Percentiles rank a stretch among this genome's conserved stretches.
Conservation (phyloP, 2,329 filamentous ascomycete species). For the Lasiodiplodia hormozganensis region DNA sequence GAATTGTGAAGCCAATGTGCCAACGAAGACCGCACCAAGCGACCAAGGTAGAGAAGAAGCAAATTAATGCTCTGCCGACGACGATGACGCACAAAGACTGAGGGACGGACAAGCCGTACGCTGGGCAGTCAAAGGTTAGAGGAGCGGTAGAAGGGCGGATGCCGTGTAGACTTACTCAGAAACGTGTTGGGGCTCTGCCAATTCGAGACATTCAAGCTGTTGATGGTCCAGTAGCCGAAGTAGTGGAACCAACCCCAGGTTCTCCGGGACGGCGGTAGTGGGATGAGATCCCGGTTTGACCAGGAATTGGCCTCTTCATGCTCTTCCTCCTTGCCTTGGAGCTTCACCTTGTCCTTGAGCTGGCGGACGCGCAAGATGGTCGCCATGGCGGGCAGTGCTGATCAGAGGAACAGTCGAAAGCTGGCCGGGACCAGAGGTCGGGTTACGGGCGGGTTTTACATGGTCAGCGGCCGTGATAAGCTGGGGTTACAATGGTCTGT, state of each 20-base stretch:
- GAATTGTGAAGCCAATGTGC: constrained; percentile 60
- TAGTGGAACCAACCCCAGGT: constrained; percentile 53
- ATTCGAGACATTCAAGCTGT: constrained; percentile 51
- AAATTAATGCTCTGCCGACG: constrained; percentile 52
- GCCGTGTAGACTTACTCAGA: constrained; percentile 40
- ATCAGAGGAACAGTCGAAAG: background rate
- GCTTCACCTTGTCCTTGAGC: constrained; percentile 43
- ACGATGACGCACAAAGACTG: constrained; percentile 59
- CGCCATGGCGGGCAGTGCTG: constrained; percentile 7
- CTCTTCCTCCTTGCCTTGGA: constrained; percentile 50
- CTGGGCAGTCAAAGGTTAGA: constrained; percentile 31
- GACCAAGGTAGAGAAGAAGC: constrained; percentile 53
- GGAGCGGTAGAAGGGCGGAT: no score
- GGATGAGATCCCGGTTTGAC: constrained; percentile 49
- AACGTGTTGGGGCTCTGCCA: constrained; percentile 59
- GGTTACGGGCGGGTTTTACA: constrained; percentile 11
- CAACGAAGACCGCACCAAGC: constrained; percentile 58
- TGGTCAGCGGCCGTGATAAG: constrained; percentile 8
- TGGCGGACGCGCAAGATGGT: constrained; percentile 32
- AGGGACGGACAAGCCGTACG: constrained; percentile 56
- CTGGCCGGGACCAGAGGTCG: background rate
- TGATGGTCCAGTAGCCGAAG: constrained; percentile 52
- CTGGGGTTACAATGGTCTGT: background rate
- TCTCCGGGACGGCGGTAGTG: constrained; percentile 46
- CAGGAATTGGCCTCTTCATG: constrained; percentile 56